Percentiles rank a stretch among this genome's conserved stretches.
Evolutionary conservation across 2,329 filamentous ascomycete species (phyloP).

Genomic region (Zasmidium cellare): DNA sequence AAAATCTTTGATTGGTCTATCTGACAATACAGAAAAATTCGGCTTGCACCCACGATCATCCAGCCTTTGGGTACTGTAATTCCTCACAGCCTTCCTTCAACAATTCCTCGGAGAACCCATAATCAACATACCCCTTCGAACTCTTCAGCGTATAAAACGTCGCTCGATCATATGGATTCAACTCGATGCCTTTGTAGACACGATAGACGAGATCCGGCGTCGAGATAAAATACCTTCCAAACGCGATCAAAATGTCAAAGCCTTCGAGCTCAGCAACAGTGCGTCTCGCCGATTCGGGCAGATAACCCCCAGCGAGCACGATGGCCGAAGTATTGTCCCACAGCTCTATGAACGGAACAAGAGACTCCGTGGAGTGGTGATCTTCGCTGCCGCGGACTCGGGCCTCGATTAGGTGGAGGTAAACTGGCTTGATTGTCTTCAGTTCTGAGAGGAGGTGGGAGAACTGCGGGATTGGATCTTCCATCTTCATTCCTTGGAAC

Average conservation of each 20-base stretch:
- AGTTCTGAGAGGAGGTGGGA: slow-evolving; percentile 55
- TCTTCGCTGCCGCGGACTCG: slow-evolving; percentile 50
- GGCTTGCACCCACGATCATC: too few species aligned
- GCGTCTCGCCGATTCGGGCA: slow-evolving; percentile 39
- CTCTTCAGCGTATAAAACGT: too few species aligned
- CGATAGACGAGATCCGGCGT: slow-evolving; percentile 50
- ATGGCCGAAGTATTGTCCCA: slow-evolving; percentile 50
- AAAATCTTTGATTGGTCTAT: too few species aligned
- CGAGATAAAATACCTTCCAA: slow-evolving; percentile 51
- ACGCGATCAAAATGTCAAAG: slow-evolving; percentile 46
- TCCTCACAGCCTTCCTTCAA: too few species aligned
- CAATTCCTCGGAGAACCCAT: slow-evolving; percentile 14
- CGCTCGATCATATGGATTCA: too few species aligned
- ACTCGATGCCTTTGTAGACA: background rate
- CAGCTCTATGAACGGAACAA: slow-evolving; percentile 48
- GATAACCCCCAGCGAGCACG: slow-evolving; percentile 50
- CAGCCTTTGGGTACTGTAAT: too few species aligned
- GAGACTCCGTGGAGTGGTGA: slow-evolving; percentile 28
- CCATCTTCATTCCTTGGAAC: slow-evolving; percentile 52
- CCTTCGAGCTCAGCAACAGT: slow-evolving; percentile 38
- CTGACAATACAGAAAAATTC: too few species aligned
- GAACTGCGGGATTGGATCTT: slow-evolving; percentile 65
- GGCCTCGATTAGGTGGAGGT: slow-evolving; percentile 63
- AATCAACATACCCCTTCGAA: slow-evolving; percentile 44
- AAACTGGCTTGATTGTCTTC: slow-evolving; percentile 57